A percentile compares a stretch with the other conserved stretches of the same genome.
These are phyloP conservation scores for Aspergillus texensis DNA, from an alignment of 2,329 filamentous ascomycete species.

Conservation along the genomic window DNA sequence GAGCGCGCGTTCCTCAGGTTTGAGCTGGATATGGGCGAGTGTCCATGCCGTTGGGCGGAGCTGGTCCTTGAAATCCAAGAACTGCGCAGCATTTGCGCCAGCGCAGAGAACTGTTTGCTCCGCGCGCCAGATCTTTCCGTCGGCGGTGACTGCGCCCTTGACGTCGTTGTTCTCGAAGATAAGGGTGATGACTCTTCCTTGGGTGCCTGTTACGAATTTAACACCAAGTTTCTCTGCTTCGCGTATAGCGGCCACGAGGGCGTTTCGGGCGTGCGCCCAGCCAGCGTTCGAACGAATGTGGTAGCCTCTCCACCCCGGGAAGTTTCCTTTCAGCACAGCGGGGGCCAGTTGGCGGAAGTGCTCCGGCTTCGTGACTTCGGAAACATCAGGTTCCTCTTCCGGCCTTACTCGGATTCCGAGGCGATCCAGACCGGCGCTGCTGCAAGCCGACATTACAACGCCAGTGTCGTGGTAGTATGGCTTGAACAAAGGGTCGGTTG, in stretches of 20 bases:
- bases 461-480: slow-evolving; percentile 51
- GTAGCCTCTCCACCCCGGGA: slow-evolving; percentile 49
- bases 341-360: slow-evolving; percentile 55
- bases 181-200: slow-evolving; percentile 42
- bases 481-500: slow-evolving; percentile 47
- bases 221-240: slow-evolving; percentile 52
- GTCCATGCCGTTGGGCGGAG: slow-evolving; percentile 52
- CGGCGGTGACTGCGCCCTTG: slow-evolving; percentile 42
- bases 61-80: slow-evolving; percentile 51
- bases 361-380: slow-evolving; percentile 43
- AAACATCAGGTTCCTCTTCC: slow-evolving; percentile 31
- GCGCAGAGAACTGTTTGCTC: slow-evolving; percentile 47
- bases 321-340: slow-evolving; percentile 47
- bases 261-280: slow-evolving; percentile 55
- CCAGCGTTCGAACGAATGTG: slow-evolving; percentile 49
- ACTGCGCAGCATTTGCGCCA: slow-evolving; percentile 44
- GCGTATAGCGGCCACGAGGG: slow-evolving; percentile 46
- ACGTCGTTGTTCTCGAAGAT: slow-evolving; percentile 42
- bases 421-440: slow-evolving; percentile 38
- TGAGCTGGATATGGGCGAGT: slow-evolving; percentile 49
- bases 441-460: slow-evolving; percentile 47
- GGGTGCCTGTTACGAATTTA: slow-evolving; percentile 46
- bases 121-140: slow-evolving; percentile 41
- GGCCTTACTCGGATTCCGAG: slow-evolving; percentile 37
- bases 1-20: slow-evolving; percentile 42